Conservation (phyloP, 441 rosid species). For the Gossypium gossypioides region DNA sequence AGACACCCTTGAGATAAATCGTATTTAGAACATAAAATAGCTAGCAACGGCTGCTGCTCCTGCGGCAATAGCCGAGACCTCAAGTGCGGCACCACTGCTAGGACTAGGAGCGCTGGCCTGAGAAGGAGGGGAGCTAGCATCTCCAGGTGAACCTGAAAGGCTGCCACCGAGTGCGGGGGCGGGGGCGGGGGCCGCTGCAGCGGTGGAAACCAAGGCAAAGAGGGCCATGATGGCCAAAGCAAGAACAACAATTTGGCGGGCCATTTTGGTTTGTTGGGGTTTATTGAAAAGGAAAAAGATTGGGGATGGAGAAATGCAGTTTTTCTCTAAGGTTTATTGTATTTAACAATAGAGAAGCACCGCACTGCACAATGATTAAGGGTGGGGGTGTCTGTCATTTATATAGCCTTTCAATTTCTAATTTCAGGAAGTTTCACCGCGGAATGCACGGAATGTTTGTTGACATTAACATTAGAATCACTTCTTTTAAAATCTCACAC, state of each 20-base stretch:
- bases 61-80: conserved; percentile 18
- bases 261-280: conserved; percentile 23
- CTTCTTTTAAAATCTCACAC: too few relatives aligned
- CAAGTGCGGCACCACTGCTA: not conserved
- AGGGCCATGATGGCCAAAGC: conserved; percentile 41
- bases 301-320: not conserved
- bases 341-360: not conserved
- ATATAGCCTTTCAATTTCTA: not conserved
- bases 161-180: conserved; percentile 21
- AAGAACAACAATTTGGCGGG: conserved; percentile 28
- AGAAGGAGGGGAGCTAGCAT: conserved; percentile 3
- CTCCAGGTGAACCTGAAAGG: conserved; percentile 26
- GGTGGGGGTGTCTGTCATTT: not conserved
- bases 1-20: not conserved
- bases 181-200: not conserved
- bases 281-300: not conserved
- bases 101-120: not conserved
- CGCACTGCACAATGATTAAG: not conserved
- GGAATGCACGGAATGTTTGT: not conserved
- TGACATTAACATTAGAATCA: not conserved
- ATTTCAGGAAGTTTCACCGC: not conserved
- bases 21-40: conserved; percentile 26
- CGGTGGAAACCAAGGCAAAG: conserved; percentile 31
- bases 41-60: conserved; percentile 26
- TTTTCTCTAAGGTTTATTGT: not conserved